Conservation (phyloP, 192 early-diverging fungal species). For the Cladochytrium replicatum region DNA sequence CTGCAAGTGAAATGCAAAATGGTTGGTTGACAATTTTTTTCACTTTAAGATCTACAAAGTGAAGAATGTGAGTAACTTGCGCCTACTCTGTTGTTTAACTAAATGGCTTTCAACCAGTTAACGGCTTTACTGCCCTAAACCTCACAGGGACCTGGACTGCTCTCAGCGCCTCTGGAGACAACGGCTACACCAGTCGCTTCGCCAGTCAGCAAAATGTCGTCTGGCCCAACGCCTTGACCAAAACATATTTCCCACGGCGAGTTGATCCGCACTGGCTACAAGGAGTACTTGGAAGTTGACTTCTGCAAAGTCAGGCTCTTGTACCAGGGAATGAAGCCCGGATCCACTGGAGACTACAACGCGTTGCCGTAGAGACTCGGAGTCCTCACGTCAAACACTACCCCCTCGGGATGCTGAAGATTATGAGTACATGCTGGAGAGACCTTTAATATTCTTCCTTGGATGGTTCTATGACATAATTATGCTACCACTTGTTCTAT, state of each 20-base stretch:
- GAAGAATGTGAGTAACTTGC: not conserved
- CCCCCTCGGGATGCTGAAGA: too few relatives aligned
- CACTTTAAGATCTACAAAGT: not conserved
- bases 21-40: too few relatives aligned
- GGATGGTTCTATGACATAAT: too few relatives aligned
- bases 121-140: too few relatives aligned
- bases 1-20: too few relatives aligned
- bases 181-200: not conserved
- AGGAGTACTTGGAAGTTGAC: not conserved
- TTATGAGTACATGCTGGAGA: too few relatives aligned
- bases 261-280: constrained; percentile 6
- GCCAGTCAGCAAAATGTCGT: constrained; percentile 6
- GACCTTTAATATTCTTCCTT: too few relatives aligned
- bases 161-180: not conserved
- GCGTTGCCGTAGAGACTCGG: not conserved
- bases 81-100: too few relatives aligned
- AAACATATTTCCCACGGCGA: constrained; percentile 7
- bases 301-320: constrained; percentile 11
- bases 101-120: too few relatives aligned
- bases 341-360: not conserved
- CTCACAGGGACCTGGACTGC: not conserved
- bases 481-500: too few relatives aligned
- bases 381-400: too few relatives aligned
- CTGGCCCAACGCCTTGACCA: constrained; percentile 7
- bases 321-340: constrained; percentile 7